Percentiles rank a stretch among this genome's conserved stretches.
These are phyloP conservation scores for Arctium lappa DNA, from an alignment of 129 eudicot genomes.

Conservation along the genomic window DNA sequence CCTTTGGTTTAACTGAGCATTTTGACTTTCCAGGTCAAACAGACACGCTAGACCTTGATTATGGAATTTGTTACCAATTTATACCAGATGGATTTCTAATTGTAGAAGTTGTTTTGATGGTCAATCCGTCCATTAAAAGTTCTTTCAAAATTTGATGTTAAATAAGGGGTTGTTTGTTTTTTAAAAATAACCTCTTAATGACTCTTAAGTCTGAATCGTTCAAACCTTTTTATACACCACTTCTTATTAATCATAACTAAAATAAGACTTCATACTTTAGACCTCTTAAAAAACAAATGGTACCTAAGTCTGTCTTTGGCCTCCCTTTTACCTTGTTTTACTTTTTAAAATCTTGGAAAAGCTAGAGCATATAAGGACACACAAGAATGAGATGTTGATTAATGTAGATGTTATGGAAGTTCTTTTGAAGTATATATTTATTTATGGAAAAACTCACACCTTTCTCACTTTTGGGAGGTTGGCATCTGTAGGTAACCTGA, in stretches of 20 bases:
- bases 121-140: neutral
- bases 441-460: neutral
- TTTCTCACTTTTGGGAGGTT: neutral
- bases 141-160: neutral
- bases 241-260: too few species aligned
- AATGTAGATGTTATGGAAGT: neutral
- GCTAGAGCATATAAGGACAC: conserved; percentile 3
- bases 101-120: neutral
- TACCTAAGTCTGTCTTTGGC: neutral
- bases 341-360: neutral
- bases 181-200: too few species aligned
- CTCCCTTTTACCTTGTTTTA: neutral
- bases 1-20: neutral
- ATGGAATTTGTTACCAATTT: neutral
- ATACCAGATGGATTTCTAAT: neutral
- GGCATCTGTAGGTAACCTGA: neutral
- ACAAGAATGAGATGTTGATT: neutral
- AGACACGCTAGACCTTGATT: neutral
- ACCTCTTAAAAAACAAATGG: too few species aligned
- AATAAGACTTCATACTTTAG: too few species aligned
- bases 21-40: conserved; percentile 17
- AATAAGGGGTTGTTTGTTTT: too few species aligned
- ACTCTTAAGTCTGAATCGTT: too few species aligned
- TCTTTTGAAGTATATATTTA: neutral
- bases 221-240: too few species aligned